Evolutionary conservation across 2,329 filamentous ascomycete species (phyloP), one percentile per base, ranked within the genome.

Genomic region (Aspergillus novofumigatus): DNA sequence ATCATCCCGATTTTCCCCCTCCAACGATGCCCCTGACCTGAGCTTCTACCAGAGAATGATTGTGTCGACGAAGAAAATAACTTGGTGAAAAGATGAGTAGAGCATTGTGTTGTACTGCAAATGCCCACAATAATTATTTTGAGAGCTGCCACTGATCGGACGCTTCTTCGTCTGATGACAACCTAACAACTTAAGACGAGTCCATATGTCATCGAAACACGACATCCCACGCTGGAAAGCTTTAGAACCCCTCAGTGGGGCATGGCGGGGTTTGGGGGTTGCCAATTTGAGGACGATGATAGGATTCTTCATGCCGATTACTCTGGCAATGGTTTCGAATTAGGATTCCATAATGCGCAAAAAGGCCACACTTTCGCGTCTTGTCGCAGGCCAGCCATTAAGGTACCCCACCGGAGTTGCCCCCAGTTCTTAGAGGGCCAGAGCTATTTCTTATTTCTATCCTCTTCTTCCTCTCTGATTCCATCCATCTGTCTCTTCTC

Each of bases 401-500:
- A 23, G 23, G 23, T 23, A 23, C 23, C 23, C 23, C 23, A 23
- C 23, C 23, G 23, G 23, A 23, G 23, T 23, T 23, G 23, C 23
- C 23, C 23, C 23, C 2, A 23, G 23, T 23, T 23, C 23, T 23
- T 23, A 23, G 23, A 23, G 23, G 23, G 23, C 23, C 47, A 49
- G 10, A 45, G 41, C 45, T 26, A 26, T 41, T 21, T 42, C 25
- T 56, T 53, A 56, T 47, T 58, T 59, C 17, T 32, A 49, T 32
- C 20, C 26, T 38, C 23, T 50, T 26, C 49, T 42, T 25, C 35
- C 25, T 20, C 8, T 14, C 42, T 44, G n/a, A 47, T 44, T 29
- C 26, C 32, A 35, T 42, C 8, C 51, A 42, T 50, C 55, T 48
- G 48, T 60, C 52, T 52, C 42, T 55, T 55, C 26, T 54, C 49